phyloP scores from a whole-genome alignment of 1,284 basidiomycete species.

The Microbotryum violaceum region DNA sequence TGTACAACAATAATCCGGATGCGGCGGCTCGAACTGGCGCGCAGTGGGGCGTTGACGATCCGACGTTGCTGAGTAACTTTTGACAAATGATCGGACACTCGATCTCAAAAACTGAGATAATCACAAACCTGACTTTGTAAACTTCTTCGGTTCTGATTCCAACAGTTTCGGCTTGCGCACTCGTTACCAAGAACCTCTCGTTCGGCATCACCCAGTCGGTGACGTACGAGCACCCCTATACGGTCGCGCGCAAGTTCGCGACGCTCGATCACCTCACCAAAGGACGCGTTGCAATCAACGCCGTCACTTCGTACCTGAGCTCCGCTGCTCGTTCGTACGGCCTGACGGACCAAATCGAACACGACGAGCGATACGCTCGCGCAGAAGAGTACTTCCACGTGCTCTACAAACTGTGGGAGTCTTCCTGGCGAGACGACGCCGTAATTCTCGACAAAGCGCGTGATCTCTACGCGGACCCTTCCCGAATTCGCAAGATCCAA shows the following conservation, averaged over 20 bases:
- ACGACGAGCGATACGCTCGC: constrained; percentile 31
- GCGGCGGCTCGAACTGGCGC: constrained; percentile 34
- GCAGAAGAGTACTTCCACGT: constrained; percentile 25
- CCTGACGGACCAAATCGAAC: constrained; percentile 26
- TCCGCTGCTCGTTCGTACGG: constrained; percentile 39
- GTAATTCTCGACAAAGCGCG: constrained; percentile 32
- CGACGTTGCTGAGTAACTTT: constrained; percentile 4
- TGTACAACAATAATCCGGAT: constrained; percentile 33
- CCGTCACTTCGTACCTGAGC: constrained; percentile 41
- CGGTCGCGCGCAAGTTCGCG: constrained; percentile 39
- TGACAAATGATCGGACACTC: not conserved
- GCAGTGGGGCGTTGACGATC: constrained; percentile 27
- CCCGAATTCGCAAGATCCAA: constrained; percentile 37
- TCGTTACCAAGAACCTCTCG: not conserved
- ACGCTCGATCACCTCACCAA: constrained; percentile 43
- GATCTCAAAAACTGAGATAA: not conserved
- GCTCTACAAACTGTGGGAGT: constrained; percentile 44
- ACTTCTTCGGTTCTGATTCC: not conserved
- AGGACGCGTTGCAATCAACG: constrained; percentile 41
- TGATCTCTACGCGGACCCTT: constrained; percentile 36
- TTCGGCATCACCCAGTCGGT: constrained; percentile 28
- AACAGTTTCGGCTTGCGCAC: not conserved
- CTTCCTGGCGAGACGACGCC: constrained; percentile 41
- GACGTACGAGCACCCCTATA: constrained; percentile 38
- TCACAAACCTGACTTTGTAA: not conserved